Evolutionary conservation across 31 red algal genomes (phyloP), one percentile per base, ranked within the genome.

Genomic region (Asparagopsis taxiformis): DNA sequence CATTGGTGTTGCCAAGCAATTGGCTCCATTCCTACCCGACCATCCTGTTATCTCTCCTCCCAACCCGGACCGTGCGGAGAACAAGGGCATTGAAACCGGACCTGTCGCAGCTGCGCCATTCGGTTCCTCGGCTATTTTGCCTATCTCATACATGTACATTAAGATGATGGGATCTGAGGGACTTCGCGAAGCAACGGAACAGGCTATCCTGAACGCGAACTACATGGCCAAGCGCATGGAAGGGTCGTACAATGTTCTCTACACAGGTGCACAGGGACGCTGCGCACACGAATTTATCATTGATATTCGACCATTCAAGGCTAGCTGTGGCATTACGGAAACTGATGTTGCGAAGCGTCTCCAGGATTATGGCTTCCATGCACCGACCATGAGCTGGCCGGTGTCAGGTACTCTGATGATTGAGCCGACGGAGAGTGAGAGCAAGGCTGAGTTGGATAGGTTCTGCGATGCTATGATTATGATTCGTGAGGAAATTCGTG

Each of bases 401-500:
- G 97, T 99, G 32, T 61, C 97, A 31, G 97, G 97, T 49, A 99
- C 97, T 46, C 79, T 99, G 5, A 99, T 99, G 97, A 55, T 99
- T 50, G 97, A 99, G 65, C 97, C 97, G 31, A 99, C 97, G 0
- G 97, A 99, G 61, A 80, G 68, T 49, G 97, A 99, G 70, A 85
- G 77, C 64, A 99, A 96, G 54, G 83, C 75, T 31, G 97, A 99
- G 44, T 65, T 99, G 2, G 97, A 99, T 58, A 71, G 93, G 33
- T 96, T 99, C 29, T 96, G 92, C 77, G 97, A 99, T 44, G 83
- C 97, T 20, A 70, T 99, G 88, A 74, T 99, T 23, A 93, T 93
- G 79, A 99, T 99, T 57, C 78, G 92, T 23, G 89, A 96, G 32
- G 97, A 99, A 67, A 99, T 99, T 44, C 77, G 89, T 31, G 89